phyloP scores from a whole-genome alignment of 495 filamentous ascomycete species.

The Cercophora sp. region DNA sequence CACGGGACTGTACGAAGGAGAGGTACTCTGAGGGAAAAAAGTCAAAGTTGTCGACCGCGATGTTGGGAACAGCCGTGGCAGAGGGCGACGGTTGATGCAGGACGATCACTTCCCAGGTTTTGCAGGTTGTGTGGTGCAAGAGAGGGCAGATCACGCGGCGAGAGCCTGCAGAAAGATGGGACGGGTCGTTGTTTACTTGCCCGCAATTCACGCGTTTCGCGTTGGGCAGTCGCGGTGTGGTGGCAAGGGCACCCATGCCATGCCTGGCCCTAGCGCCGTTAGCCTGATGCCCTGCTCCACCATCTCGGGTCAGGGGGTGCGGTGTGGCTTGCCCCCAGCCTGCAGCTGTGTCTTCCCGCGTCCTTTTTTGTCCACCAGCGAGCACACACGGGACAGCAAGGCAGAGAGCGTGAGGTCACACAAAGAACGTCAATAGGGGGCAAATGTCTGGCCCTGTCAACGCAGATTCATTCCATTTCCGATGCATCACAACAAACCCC shows the following conservation, averaged over 20 bases:
- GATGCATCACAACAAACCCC: not conserved
- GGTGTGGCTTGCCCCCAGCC: constrained; percentile 4
- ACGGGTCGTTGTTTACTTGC: constrained; percentile 9
- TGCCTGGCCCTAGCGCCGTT: not conserved
- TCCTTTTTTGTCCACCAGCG: not conserved
- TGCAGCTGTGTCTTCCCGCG: not conserved
- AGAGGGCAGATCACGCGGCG: constrained; percentile 18
- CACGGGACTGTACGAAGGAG: too few relatives aligned
- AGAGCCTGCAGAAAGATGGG: constrained; percentile 4
- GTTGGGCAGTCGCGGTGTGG: constrained; percentile 9
- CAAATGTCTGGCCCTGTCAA: constrained; percentile 2
- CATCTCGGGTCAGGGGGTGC: constrained; percentile 8
- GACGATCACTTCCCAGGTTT: constrained; percentile 13
- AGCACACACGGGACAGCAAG: constrained; percentile 1
- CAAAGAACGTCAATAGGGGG: not conserved
- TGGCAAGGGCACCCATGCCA: constrained; percentile 4
- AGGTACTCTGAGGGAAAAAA: too few relatives aligned
- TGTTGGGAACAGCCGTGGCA: not conserved
- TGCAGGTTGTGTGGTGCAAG: constrained; percentile 5
- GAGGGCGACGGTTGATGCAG: not conserved
- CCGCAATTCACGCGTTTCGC: constrained; percentile 6
- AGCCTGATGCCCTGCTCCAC: constrained; percentile 3
- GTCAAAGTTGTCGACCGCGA: not conserved
- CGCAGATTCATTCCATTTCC: not conserved
- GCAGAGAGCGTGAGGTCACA: too few relatives aligned